A percentile compares a stretch with the other conserved stretches of the same genome.
Conservation (phyloP, 148 eudicot genomes). For the Camellia japonica region DNA sequence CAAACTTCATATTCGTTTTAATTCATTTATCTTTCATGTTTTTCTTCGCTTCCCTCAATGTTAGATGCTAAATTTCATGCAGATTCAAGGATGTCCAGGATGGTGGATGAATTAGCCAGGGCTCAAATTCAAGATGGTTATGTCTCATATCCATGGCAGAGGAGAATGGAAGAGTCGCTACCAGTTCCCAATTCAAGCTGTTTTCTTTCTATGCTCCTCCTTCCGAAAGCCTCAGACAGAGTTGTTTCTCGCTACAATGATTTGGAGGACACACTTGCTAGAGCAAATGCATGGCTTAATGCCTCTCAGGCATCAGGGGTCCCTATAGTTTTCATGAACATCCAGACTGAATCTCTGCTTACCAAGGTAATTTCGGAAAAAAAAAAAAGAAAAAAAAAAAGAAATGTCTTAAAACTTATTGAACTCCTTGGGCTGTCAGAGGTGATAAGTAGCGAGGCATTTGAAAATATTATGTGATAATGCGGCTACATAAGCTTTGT, state of each 20-base stretch:
- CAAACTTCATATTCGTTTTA: neutral
- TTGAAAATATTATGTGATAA: neutral
- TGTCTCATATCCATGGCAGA: constrained; percentile 79
- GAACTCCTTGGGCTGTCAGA: neutral
- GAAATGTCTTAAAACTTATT: neutral
- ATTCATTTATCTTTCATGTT: neutral
- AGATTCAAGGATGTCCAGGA: constrained; percentile 70
- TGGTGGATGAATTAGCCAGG: constrained; percentile 50
- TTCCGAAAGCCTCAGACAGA: constrained; percentile 58
- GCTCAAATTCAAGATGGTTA: constrained; percentile 63
- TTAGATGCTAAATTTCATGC: neutral
- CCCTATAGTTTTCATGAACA: constrained; percentile 59
- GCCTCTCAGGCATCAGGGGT: constrained; percentile 70
- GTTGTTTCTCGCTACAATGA: constrained; percentile 49
- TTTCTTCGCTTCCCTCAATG: neutral
- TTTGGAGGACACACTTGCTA: constrained; percentile 78
- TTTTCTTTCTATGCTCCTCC: constrained; percentile 65
- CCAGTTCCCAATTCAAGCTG: constrained; percentile 69
- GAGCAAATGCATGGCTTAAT: constrained; percentile 80
- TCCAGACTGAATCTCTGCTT: constrained; percentile 86
- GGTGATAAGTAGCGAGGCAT: neutral
- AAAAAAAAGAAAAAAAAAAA: neutral
- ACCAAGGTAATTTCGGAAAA: constrained; percentile 53
- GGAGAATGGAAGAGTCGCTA: constrained; percentile 62
- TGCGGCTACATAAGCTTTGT: neutral